phyloP scores from a whole-genome alignment of 2,329 filamentous ascomycete species.

The Blastomyces parvus region DNA sequence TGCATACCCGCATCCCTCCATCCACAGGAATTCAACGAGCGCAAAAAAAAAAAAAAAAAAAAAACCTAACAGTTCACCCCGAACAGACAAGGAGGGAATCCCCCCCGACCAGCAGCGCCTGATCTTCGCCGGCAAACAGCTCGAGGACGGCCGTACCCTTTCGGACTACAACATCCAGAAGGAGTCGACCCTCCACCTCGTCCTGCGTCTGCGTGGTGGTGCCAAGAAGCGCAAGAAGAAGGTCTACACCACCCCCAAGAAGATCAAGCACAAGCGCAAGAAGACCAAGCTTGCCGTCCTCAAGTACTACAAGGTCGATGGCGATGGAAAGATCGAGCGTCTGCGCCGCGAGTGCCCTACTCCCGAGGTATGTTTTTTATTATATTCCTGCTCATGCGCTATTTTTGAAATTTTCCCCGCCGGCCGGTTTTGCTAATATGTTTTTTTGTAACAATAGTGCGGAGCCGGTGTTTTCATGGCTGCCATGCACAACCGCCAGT shows the following conservation, averaged over 20 bases:
- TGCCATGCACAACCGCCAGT: constrained; percentile 99
- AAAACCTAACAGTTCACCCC: not conserved
- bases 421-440: not conserved
- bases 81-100: constrained; percentile 98
- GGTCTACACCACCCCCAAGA: constrained; percentile 99
- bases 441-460: constrained; percentile 50
- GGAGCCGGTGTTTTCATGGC: constrained; percentile 99
- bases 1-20: not conserved
- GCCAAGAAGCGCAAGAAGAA: constrained; percentile 99
- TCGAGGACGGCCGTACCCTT: constrained; percentile 97
- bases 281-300: constrained; percentile 99
- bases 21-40: too few relatives aligned
- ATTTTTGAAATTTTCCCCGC: not conserved
- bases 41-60: not conserved
- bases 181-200: constrained; percentile 96
- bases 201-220: constrained; percentile 96
- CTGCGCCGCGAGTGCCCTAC: constrained; percentile 94
- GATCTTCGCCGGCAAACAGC: constrained; percentile 99
- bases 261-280: constrained; percentile 99
- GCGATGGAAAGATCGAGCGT: constrained; percentile 99
- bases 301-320: constrained; percentile 99
- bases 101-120: constrained; percentile 98
- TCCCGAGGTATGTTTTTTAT: constrained; percentile 57
- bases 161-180: constrained; percentile 99
- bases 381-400: too few relatives aligned